Conservation (phyloP, 1,284 basidiomycete genomes). For the Cryptococcus neoformans region DNA sequence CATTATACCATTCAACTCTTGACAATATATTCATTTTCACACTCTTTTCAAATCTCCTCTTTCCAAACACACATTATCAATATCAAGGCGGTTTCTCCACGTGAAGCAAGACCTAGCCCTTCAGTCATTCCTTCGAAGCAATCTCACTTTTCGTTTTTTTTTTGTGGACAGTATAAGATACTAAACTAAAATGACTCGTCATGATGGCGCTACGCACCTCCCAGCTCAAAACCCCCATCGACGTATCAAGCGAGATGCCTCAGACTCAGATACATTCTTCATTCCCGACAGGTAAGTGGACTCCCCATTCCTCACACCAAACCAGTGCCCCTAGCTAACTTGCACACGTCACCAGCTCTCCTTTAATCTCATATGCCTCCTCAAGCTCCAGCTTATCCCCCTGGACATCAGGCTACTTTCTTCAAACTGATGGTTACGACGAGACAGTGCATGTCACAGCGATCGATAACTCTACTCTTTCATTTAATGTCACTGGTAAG, state of each 20-base stretch:
- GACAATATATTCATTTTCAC: no score
- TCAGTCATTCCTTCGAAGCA: no score
- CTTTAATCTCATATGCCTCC: constrained; percentile 19
- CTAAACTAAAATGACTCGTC: no score
- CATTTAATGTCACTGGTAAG: constrained; percentile 32
- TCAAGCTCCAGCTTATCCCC: constrained; percentile 4
- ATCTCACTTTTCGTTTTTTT: no score
- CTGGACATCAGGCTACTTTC: constrained; percentile 31
- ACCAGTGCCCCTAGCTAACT: not conserved
- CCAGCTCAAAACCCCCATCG: no score
- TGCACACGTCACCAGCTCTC: constrained; percentile 16
- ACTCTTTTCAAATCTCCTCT: no score
- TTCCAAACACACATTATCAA: no score
- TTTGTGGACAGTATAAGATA: no score
- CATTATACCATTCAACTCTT: no score
- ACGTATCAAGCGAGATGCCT: not conserved
- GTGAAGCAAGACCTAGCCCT: no score
- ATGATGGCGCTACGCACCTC: no score
- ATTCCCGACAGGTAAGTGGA: constrained; percentile 18
- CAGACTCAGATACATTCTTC: constrained; percentile 14
- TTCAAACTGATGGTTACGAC: constrained; percentile 30
- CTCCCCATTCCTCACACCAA: not conserved
- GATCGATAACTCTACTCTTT: constrained; percentile 13
- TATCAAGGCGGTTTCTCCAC: no score
- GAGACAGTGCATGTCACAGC: constrained; percentile 29